Conservation (phyloP, 192 early-diverging fungal genomes). For the Thoreauomyces humboldtii region DNA sequence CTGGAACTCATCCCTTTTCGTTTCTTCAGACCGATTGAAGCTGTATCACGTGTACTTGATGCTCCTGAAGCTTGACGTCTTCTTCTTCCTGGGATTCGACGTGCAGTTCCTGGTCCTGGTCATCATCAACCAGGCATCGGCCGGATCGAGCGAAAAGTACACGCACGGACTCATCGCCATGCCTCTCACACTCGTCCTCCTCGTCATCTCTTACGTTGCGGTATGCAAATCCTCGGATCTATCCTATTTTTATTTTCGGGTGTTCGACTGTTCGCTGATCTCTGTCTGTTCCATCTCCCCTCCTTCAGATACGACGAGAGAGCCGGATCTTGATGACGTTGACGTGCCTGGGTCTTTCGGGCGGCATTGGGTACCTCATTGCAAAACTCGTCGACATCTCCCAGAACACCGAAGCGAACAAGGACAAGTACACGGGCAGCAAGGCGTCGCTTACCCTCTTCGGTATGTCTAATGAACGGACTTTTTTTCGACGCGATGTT, state of each 20-base stretch:
- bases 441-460: constrained; percentile 69
- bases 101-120: constrained; percentile 67
- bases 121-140: constrained; percentile 1
- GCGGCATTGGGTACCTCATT: constrained; percentile 66
- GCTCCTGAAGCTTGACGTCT: constrained; percentile 77
- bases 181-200: constrained; percentile 56
- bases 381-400: constrained; percentile 69
- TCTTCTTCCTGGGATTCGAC: constrained; percentile 76
- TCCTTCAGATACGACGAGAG: constrained; percentile 66
- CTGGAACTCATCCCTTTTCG: background rate
- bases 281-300: constrained; percentile 9
- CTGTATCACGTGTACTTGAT: constrained; percentile 78
- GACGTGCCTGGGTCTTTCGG: constrained; percentile 59
- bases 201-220: constrained; percentile 65
- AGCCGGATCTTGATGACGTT: constrained; percentile 54
- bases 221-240: too few relatives aligned
- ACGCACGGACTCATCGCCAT: constrained; percentile 55
- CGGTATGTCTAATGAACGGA: constrained; percentile 43
- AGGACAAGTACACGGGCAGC: constrained; percentile 57
- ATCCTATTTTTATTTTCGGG: background rate
- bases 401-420: constrained; percentile 24
- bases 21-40: constrained; percentile 42
- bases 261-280: background rate
- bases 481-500: background rate
- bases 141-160: constrained; percentile 34